A percentile compares a stretch with the other conserved stretches of the same genome.
Evolutionary conservation across 169 alveolate genomes (phyloP).

Genomic region (Sarcocystis neurona): DNA sequence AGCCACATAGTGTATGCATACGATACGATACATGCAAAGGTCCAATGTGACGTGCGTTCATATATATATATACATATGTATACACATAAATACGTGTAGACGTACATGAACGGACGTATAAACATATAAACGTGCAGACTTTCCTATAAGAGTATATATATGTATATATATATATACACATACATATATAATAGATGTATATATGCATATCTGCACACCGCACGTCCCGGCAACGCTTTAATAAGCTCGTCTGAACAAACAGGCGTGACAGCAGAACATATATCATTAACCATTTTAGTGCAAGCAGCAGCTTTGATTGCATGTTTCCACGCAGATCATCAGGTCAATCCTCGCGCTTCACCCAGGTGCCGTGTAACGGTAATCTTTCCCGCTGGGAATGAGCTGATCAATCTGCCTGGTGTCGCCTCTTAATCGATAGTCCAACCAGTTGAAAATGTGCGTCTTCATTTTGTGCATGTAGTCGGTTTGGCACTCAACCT

Average conservation of each 20-base stretch:
- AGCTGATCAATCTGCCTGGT: conserved; percentile 6
- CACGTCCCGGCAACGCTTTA: background rate
- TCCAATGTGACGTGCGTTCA: background rate
- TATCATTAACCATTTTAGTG: background rate
- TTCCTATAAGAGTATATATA: background rate
- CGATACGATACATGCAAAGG: no score
- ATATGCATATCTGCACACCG: background rate
- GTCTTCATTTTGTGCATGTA: background rate
- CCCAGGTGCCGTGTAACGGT: background rate
- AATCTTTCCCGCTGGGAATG: conserved; percentile 22
- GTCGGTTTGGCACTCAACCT: background rate
- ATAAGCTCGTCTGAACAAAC: background rate
- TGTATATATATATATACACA: background rate
- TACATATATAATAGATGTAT: background rate
- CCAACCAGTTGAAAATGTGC: conserved; percentile 30
- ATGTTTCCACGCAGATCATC: background rate
- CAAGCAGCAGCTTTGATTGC: no score
- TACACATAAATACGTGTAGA: background rate
- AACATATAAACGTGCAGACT: background rate
- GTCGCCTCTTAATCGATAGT: conserved; percentile 28
- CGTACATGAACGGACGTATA: background rate
- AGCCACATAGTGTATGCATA: no score
- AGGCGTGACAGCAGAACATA: background rate
- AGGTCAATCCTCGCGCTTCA: background rate
- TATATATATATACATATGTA: background rate